Conservation (phyloP, 805 yeast genomes). For the Brettanomyces naardenensis region DNA sequence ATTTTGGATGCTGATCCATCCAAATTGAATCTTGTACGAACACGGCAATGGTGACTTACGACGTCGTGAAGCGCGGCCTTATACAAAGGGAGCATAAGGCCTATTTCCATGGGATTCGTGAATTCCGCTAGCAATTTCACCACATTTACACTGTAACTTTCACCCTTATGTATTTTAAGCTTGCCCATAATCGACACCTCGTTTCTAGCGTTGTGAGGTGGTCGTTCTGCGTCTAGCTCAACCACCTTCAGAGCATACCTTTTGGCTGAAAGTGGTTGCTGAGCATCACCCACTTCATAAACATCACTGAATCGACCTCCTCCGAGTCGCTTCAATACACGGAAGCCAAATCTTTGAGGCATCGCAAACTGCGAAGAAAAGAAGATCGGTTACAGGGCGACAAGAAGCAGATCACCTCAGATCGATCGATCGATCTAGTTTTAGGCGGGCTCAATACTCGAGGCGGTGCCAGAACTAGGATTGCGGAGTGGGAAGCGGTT, state of each 20-base stretch:
- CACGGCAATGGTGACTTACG: constrained; percentile 26
- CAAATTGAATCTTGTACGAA: constrained; percentile 16
- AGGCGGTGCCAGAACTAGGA: too few relatives aligned
- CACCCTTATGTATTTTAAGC: constrained; percentile 6
- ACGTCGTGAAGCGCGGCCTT: constrained; percentile 28
- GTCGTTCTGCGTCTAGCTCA: constrained; percentile 40
- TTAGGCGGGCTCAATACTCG: too few relatives aligned
- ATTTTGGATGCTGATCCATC: constrained; percentile 12
- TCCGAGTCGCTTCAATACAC: constrained; percentile 23
- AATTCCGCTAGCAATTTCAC: constrained; percentile 10
- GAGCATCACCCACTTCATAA: constrained; percentile 10
- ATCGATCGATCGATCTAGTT: too few relatives aligned
- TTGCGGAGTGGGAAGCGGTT: too few relatives aligned
- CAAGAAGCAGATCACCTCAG: too few relatives aligned
- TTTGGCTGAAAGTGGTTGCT: background rate
- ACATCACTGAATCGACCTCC: constrained; percentile 40
- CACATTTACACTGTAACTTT: constrained; percentile 8
- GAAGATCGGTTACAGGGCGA: too few relatives aligned
- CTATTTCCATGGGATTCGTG: constrained; percentile 25
- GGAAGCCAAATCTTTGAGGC: constrained; percentile 10
- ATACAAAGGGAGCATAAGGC: constrained; percentile 35
- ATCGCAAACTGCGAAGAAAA: too few relatives aligned
- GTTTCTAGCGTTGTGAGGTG: constrained; percentile 44
- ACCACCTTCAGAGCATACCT: constrained; percentile 39
- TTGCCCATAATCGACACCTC: constrained; percentile 34